Evolutionary conservation across 805 yeast species (phyloP).

Genomic region (Deakozyma indianensis): DNA sequence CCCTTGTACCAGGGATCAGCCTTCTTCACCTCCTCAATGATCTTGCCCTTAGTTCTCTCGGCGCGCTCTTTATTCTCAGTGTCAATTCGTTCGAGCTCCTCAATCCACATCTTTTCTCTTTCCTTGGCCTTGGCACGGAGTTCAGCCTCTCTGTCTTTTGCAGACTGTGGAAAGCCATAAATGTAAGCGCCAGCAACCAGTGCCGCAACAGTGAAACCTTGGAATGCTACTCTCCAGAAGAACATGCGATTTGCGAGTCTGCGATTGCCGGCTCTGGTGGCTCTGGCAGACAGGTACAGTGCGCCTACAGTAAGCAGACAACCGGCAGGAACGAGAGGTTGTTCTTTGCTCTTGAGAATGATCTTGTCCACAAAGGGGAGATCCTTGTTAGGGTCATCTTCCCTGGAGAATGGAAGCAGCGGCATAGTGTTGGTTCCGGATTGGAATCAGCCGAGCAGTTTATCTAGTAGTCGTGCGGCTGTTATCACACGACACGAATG

Average conservation of each 20-base stretch:
- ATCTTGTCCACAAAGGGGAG: conserved; percentile 9
- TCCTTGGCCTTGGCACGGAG: conserved; percentile 66
- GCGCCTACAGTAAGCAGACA: conserved; percentile 68
- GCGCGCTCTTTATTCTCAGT: conserved; percentile 57
- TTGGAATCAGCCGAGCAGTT: too few species aligned
- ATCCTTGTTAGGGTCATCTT: neutral
- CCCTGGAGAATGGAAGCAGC: neutral
- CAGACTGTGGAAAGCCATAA: conserved; percentile 36
- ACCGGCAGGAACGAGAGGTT: conserved; percentile 83
- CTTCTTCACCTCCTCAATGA: neutral
- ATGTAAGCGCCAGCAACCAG: conserved; percentile 65
- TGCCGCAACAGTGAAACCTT: conserved; percentile 71
- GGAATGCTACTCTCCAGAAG: conserved; percentile 80
- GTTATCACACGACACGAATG: too few species aligned
- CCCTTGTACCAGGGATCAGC: conserved; percentile 2
- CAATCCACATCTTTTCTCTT: conserved; percentile 81
- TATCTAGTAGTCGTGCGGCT: too few species aligned
- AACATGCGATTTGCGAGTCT: conserved; percentile 73
- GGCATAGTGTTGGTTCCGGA: neutral
- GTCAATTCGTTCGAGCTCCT: conserved; percentile 72
- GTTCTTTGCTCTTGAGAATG: conserved; percentile 48
- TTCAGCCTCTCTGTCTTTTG: conserved; percentile 37
- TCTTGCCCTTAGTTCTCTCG: conserved; percentile 14
- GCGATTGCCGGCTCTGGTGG: conserved; percentile 58
- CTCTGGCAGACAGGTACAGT: conserved; percentile 61